phyloP scores from a whole-genome alignment of 2,329 filamentous ascomycete species.

The Apiospora arundinis region DNA sequence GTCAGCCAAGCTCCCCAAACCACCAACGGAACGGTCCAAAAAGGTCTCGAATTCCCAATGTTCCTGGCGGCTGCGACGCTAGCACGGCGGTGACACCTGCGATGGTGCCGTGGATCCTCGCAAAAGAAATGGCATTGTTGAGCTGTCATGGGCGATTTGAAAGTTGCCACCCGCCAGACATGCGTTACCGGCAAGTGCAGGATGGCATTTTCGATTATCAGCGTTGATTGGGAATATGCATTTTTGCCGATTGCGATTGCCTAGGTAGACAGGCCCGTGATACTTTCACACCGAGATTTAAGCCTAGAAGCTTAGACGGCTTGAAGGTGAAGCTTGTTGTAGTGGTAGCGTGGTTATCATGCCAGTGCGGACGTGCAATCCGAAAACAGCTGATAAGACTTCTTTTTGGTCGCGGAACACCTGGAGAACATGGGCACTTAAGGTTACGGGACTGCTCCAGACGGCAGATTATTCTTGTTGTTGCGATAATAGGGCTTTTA shows the following conservation, averaged over 20 bases:
- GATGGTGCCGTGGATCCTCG: background rate
- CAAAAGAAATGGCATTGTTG: background rate
- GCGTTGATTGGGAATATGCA: background rate
- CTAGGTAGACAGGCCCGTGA: background rate
- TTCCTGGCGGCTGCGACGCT: constrained; percentile 14
- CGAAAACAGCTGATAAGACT: no score
- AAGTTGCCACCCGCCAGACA: background rate
- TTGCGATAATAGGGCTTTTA: background rate
- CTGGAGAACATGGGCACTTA: background rate
- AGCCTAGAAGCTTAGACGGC: no score
- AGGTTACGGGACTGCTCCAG: background rate
- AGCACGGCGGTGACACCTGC: background rate
- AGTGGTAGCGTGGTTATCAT: no score
- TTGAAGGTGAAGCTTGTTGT: no score
- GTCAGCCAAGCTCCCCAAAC: no score
- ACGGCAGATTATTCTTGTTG: background rate
- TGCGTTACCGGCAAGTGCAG: no score
- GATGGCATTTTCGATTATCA: background rate
- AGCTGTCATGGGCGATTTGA: background rate
- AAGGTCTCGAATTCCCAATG: background rate
- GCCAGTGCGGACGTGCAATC: no score
- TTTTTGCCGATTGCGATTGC: no score
- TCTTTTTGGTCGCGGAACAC: background rate
- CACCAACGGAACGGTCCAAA: background rate
- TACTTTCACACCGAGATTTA: background rate